Conservation (phyloP, 148 eudicot genomes). For the Arbutus unedo region DNA sequence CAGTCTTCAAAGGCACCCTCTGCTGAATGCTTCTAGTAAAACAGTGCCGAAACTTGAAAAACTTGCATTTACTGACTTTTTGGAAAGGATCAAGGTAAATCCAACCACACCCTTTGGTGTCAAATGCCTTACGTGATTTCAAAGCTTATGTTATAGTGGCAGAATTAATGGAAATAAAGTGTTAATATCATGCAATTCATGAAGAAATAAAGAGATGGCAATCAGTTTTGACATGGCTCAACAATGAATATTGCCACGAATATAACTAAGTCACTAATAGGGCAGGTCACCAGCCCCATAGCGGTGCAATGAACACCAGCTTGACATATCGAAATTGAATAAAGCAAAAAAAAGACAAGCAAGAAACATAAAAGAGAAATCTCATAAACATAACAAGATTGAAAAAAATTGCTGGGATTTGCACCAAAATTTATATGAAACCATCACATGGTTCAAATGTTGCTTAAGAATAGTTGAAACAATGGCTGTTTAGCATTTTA, state of each 20-base stretch:
- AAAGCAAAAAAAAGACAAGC: neutral
- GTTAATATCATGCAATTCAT: neutral
- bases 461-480: neutral
- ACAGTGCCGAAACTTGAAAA: neutral
- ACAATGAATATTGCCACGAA: neutral
- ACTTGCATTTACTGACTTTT: neutral
- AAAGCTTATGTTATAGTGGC: neutral
- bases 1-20: neutral
- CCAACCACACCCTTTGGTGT: neutral
- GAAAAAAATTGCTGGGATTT: neutral
- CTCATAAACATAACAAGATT: neutral
- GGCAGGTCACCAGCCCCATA: neutral
- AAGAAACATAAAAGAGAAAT: neutral
- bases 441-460: neutral
- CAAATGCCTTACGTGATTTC: neutral
- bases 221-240: constrained; percentile 5
- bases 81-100: neutral
- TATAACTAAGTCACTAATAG: neutral
- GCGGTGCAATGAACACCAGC: neutral
- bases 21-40: neutral
- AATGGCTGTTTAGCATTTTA: neutral
- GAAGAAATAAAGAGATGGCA: neutral
- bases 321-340: neutral
- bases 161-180: neutral
- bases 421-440: neutral